Evolutionary conservation across 2,329 filamentous ascomycete genomes (phyloP), one percentile per base, ranked within the genome.

Genomic region (Tolypocladium ovalisporum): DNA sequence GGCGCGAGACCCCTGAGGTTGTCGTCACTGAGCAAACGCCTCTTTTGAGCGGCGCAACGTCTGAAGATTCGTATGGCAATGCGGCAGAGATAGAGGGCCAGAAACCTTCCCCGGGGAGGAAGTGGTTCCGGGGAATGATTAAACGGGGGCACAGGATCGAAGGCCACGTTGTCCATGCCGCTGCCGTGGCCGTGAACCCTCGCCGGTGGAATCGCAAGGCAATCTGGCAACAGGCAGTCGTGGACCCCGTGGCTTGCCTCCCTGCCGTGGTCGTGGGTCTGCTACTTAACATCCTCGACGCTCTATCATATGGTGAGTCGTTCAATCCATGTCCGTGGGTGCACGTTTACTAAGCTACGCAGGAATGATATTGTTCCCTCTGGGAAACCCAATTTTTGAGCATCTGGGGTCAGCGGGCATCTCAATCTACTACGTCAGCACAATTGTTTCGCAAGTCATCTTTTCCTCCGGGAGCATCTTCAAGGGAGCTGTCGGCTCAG

Each of bases 401-500:
- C 82, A 87, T 61, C 83, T 97, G 8, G 94, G 93, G 1, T 87
- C 93, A 0, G 93, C 96, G 57, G 94, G 94, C 29, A 96, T 99
- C 57, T 96, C 94, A 0, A 97, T 99, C 73, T 99, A 97, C 75
- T 99, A 97, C 70, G 89, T 99, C 64, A 97, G 92, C 78, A 97
- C 92, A 58, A 96, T 99, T 61, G 82, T 97, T 44, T 89, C 94
- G 0, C 94, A 99, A 69, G 72, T 99, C 55, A 88, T 90, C 19
- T 97, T 93, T 69, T 97, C 93, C 0, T 80, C 81, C 24, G 88
- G 90, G 0, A 97, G 92, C 66, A 85, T 90, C 37, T 99, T 99
- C 75, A 87, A 83, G 63, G 93, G 94, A 19, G 91, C 90, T 4
- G 85, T 99, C 59, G 94, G 94, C 6, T 97, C 94, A 2, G 94